phyloP scores from a whole-genome alignment of 2,329 filamentous ascomycete genomes.

The Microcyclosporella mali region DNA sequence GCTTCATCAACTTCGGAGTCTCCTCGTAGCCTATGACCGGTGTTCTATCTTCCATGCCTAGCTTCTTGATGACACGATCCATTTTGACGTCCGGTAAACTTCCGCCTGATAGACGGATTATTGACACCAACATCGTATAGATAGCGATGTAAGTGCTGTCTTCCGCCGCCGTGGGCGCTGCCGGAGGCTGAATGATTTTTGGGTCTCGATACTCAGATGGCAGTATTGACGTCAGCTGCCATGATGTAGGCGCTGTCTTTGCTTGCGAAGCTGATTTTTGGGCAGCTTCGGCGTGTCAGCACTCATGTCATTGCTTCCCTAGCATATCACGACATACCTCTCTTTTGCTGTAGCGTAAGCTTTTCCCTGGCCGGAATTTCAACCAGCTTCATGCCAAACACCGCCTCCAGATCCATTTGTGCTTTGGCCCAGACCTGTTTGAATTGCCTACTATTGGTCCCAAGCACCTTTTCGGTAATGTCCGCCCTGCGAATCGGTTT shows the following conservation, averaged over 20 bases:
- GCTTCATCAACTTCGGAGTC: constrained; percentile 67
- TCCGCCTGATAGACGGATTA: constrained; percentile 68
- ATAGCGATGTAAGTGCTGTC: constrained; percentile 79
- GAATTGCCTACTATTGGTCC: constrained; percentile 63
- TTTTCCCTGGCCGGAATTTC: constrained; percentile 80
- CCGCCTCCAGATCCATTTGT: constrained; percentile 61
- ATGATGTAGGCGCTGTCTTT: constrained; percentile 45
- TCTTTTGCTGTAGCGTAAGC: constrained; percentile 70
- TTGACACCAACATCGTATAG: constrained; percentile 70
- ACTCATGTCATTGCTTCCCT: background rate
- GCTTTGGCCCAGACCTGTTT: constrained; percentile 69
- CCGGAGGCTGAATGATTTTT: constrained; percentile 61
- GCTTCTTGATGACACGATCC: constrained; percentile 63
- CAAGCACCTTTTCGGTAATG: constrained; percentile 62
- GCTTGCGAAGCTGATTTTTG: constrained; percentile 47
- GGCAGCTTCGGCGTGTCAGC: constrained; percentile 38
- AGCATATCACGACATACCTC: constrained; percentile 46
- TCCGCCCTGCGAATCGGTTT: constrained; percentile 53
- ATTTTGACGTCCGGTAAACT: constrained; percentile 72
- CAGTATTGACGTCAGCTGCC: constrained; percentile 69
- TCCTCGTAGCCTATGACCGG: constrained; percentile 51
- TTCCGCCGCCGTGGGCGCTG: constrained; percentile 56
- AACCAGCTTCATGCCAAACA: constrained; percentile 89
- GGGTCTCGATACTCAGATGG: constrained; percentile 60
- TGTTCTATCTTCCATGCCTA: constrained; percentile 70